Evolutionary conservation across 192 early-diverging fungal species (phyloP).

Genomic region (Coemansia sp.): DNA sequence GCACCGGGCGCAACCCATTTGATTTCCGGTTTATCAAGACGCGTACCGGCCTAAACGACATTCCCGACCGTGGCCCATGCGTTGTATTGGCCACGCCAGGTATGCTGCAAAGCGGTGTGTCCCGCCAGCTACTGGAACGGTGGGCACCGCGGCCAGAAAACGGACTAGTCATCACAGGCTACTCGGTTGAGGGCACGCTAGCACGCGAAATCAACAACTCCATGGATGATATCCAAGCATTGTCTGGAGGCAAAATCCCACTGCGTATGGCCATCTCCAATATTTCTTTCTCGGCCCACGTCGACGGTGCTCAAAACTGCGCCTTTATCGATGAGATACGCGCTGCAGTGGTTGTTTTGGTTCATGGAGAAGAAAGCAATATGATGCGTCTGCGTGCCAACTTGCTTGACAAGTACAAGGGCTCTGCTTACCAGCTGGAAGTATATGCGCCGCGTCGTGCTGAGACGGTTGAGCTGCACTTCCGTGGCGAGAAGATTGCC

Average conservation of each 20-base stretch:
- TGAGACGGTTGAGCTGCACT: constrained; percentile 85
- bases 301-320: constrained; percentile 94
- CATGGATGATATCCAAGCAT: constrained; percentile 76
- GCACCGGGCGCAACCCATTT: constrained; percentile 84
- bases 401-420: constrained; percentile 76
- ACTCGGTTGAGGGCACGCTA: constrained; percentile 95
- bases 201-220: constrained; percentile 82
- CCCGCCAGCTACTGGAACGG: constrained; percentile 90
- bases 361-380: constrained; percentile 93
- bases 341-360: constrained; percentile 86
- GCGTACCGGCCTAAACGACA: constrained; percentile 77
- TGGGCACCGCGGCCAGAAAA: constrained; percentile 93
- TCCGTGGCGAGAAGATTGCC: constrained; percentile 93
- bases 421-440: constrained; percentile 72
- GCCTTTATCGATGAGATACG: constrained; percentile 95
- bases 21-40: constrained; percentile 94
- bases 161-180: constrained; percentile 93
- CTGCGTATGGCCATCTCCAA: constrained; percentile 84
- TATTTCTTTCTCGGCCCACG: constrained; percentile 97
- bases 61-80: constrained; percentile 95
- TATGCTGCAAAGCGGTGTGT: constrained; percentile 96
- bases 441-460: constrained; percentile 89
- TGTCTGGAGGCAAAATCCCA: constrained; percentile 78
- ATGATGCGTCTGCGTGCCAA: constrained; percentile 90
- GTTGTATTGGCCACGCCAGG: constrained; percentile 99